Percentiles rank a stretch among this genome's conserved stretches.
Conservation (phyloP, 768 basidiomycete genomes). For the Suillus ampliporus region DNA sequence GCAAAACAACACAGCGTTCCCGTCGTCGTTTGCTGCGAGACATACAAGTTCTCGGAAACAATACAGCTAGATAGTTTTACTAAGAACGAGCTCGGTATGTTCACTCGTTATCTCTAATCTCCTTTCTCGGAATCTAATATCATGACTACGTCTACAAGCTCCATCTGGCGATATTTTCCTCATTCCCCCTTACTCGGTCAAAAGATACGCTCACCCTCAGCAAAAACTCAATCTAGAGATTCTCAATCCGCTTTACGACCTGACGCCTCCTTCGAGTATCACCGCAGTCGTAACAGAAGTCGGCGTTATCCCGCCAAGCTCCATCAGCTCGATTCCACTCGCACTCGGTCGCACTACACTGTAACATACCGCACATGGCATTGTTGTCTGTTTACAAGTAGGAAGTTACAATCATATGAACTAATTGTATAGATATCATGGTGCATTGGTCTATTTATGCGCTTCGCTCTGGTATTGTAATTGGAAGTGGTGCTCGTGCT, state of each 20-base stretch:
- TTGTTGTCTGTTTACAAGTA: not conserved
- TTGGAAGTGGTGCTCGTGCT: too few species aligned
- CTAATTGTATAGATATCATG: not conserved
- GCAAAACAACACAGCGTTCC: constrained; percentile 88
- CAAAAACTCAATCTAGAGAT: constrained; percentile 68
- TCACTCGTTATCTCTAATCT: not conserved
- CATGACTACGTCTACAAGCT: constrained; percentile 24
- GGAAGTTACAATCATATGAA: constrained; percentile 6
- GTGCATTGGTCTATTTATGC: not conserved
- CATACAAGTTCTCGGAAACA: constrained; percentile 96
- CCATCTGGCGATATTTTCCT: constrained; percentile 31
- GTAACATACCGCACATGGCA: constrained; percentile 5
- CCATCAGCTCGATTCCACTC: constrained; percentile 82
- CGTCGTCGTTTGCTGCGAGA: constrained; percentile 96
- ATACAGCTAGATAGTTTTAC: constrained; percentile 94
- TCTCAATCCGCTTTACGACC: constrained; percentile 89
- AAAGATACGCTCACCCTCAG: constrained; percentile 22
- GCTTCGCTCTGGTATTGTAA: not conserved
- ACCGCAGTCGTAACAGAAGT: constrained; percentile 98
- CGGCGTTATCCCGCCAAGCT: constrained; percentile 91
- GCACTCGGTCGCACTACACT: constrained; percentile 47
- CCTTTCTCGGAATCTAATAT: not conserved
- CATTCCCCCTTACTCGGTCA: constrained; percentile 17
- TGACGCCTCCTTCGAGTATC: constrained; percentile 90
- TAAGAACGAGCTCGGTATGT: constrained; percentile 91